These are phyloP conservation scores for Podospora fimiseda DNA, from an alignment of 495 filamentous ascomycete genomes.

Conservation along the genomic window DNA sequence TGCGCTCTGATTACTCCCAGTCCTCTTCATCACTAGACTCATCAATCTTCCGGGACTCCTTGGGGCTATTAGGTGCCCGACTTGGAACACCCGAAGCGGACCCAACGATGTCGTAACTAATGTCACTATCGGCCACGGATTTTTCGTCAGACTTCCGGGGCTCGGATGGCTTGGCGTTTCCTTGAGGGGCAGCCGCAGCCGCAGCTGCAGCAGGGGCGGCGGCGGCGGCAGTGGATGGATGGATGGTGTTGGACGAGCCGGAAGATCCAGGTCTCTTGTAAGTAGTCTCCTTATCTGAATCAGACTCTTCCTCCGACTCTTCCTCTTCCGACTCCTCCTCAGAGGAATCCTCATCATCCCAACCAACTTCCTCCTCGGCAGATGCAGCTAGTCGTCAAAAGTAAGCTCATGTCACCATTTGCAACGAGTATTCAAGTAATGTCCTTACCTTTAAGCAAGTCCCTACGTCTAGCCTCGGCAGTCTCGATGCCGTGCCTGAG, in stretches of 20 bases:
- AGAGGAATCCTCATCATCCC: conserved; percentile 56
- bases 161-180: conserved; percentile 47
- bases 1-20: conserved; percentile 73
- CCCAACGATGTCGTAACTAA: conserved; percentile 87
- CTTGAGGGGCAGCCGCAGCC: neutral
- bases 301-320: conserved; percentile 9
- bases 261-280: conserved; percentile 36
- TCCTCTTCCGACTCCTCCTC: conserved; percentile 12
- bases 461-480: conserved; percentile 85
- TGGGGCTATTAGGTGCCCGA: conserved; percentile 66
- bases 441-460: conserved; percentile 79
- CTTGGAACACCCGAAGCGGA: conserved; percentile 70
- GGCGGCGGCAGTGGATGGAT: conserved; percentile 28
- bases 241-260: conserved; percentile 49
- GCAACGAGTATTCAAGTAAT: neutral
- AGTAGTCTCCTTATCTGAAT: conserved; percentile 21
- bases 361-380: conserved; percentile 71
- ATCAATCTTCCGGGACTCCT: conserved; percentile 45
- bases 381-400: conserved; percentile 44
- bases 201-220: neutral
- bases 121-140: conserved; percentile 79
- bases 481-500: conserved; percentile 87
- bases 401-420: conserved; percentile 19
- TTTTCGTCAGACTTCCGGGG: conserved; percentile 79
- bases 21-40: conserved; percentile 54